phyloP scores from a whole-genome alignment of 2,329 filamentous ascomycete species.

The Colletotrichum camelliae region DNA sequence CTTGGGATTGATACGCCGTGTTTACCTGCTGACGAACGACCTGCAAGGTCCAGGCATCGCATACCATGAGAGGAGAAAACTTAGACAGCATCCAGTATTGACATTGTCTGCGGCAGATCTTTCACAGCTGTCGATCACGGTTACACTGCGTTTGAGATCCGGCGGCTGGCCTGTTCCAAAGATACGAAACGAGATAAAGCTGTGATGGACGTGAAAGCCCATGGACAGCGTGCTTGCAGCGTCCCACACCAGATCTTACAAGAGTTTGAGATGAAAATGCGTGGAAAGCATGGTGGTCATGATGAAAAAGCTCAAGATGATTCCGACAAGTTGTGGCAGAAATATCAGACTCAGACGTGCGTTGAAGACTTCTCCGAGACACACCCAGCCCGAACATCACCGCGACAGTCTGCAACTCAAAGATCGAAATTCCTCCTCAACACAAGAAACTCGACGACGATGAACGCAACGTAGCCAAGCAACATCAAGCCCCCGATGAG shows the following conservation, averaged over 20 bases:
- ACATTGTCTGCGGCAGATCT: not conserved
- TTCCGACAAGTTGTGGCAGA: not conserved
- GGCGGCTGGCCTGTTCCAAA: not conserved
- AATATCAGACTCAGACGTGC: not conserved
- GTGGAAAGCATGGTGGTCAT: not conserved
- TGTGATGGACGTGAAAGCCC: not conserved
- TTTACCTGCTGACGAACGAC: not conserved
- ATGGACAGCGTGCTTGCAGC: fast-evolving
- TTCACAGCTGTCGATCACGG: fast-evolving
- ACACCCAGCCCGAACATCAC: not conserved
- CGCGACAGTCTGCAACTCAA: not conserved
- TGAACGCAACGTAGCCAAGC: constrained; percentile 22
- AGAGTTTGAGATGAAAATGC: not conserved
- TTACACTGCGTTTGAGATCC: not conserved
- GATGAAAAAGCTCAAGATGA: not conserved
- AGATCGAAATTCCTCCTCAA: not conserved
- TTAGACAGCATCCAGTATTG: fast-evolving
- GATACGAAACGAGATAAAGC: not conserved
- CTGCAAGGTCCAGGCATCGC: not conserved
- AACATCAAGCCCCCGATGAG: constrained; percentile 21
- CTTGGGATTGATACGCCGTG: not conserved
- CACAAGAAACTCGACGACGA: constrained; percentile 23
- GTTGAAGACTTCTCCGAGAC: not conserved
- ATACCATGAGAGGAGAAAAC: fast-evolving
- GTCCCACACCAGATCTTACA: not conserved